These are phyloP conservation scores for Nissolia schottii DNA, from an alignment of 306 rosid genomes.

Conservation along the genomic window DNA sequence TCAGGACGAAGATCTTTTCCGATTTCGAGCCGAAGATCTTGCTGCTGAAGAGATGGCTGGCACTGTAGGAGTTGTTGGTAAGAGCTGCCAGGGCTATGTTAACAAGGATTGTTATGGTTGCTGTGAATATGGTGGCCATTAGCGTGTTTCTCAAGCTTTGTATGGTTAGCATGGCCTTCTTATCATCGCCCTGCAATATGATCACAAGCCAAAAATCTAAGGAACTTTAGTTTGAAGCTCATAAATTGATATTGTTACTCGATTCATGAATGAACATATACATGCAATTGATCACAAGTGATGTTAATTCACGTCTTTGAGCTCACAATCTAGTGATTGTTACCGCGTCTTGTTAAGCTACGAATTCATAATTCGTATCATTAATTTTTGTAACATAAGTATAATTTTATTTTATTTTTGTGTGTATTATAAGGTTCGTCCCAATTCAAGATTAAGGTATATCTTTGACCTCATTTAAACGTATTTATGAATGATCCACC, in stretches of 20 bases:
- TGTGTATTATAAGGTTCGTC: too few relatives aligned
- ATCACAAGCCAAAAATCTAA: not conserved
- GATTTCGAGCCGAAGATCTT: slow-evolving; percentile 47
- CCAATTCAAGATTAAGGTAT: too few relatives aligned
- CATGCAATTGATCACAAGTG: too few relatives aligned
- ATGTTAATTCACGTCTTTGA: too few relatives aligned
- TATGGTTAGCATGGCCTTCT: slow-evolving; percentile 52
- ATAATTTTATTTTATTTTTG: too few relatives aligned
- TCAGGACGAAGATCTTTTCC: slow-evolving; percentile 30
- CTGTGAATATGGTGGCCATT: slow-evolving; percentile 54
- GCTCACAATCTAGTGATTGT: too few relatives aligned
- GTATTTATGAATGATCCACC: too few relatives aligned
- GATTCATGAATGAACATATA: not conserved
- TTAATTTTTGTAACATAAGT: too few relatives aligned
- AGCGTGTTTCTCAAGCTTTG: slow-evolving; percentile 81
- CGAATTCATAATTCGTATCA: too few relatives aligned
- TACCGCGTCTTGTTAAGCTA: too few relatives aligned
- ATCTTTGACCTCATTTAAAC: too few relatives aligned
- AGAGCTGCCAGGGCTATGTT: slow-evolving; percentile 50
- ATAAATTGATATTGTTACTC: not conserved
- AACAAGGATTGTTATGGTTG: slow-evolving; percentile 49
- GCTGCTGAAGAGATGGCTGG: slow-evolving; percentile 34
- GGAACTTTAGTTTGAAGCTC: not conserved
- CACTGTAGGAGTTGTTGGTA: slow-evolving; percentile 46
- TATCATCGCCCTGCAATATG: slow-evolving; percentile 43